Evolutionary conservation across 129 eudicot species (phyloP), one percentile per base, ranked within the genome.

Genomic region (Lactuca saligna): DNA sequence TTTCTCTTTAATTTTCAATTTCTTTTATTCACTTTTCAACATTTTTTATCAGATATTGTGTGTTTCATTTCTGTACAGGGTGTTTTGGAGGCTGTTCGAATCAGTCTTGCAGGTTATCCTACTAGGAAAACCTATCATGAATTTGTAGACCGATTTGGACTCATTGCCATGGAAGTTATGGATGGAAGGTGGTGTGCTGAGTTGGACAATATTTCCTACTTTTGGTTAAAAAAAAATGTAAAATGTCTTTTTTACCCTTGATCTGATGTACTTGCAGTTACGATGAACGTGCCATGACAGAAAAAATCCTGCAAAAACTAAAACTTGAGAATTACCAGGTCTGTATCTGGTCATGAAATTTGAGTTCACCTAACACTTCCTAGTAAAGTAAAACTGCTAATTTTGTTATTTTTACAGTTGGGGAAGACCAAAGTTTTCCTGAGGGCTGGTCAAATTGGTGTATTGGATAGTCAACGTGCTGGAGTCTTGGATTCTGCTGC

Each of bases 51-150:
- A 25, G 29, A 25, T 25, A 0, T 25, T 25, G 29, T 1, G 1
- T 25, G 29, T 25, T 25, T 25, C 29, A 25, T 46, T 77, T 56
- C n/a, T 76, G 79, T 90, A 46, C 3, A 93, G 99, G 99, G 99
- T 75, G 99, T 93, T 73, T 69, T 93, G 77, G 99, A 93, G 81
- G 99, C 99, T 53, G 95, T 93, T 20, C 83, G 99, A 54, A 93
- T 93, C 67, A 93, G 99, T 77, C 79, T 89, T 70, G 97, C 99
- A 35, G 99, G 99, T 63, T 93, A 93, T 76, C 99, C 99, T 51
- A 93, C 99, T 54, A 75, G 97, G 15, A 89, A 84, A 89, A 93
- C 95, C 56, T 93, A 87, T 69, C 85, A 82, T 37, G 99, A 93
- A 57, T 93, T 93, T 80, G 90, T 89, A 35, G 92, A 93, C 77